A percentile compares a stretch with the other conserved stretches of the same genome.
Conservation (phyloP, 208 protist genomes). For the Phytomonas sp. region DNA sequence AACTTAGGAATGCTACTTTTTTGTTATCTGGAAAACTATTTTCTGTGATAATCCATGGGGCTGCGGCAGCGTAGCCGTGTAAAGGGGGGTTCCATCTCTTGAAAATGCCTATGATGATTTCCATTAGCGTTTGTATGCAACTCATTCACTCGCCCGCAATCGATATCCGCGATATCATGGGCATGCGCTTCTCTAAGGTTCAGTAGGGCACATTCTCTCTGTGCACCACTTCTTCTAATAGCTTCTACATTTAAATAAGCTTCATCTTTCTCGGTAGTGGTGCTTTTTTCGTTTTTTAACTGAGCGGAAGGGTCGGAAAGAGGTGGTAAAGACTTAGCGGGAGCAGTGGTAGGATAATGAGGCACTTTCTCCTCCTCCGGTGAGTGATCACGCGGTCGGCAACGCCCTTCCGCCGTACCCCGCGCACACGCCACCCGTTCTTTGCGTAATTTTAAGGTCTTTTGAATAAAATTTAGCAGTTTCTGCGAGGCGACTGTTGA, state of each 20-base stretch:
- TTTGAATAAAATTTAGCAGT: constrained; percentile 29
- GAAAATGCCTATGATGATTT: neutral
- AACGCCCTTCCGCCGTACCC: neutral
- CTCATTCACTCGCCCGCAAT: neutral
- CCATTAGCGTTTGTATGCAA: neutral
- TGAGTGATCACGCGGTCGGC: too few species aligned
- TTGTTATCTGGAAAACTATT: neutral
- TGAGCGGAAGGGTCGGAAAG: neutral
- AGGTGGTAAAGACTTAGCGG: neutral
- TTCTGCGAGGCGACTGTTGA: constrained; percentile 15
- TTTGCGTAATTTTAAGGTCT: constrained; percentile 15
- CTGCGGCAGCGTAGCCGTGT: neutral
- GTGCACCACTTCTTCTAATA: neutral
- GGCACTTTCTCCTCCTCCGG: neutral
- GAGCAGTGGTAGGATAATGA: too few species aligned
- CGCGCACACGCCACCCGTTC: constrained; percentile 27
- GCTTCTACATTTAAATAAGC: neutral
- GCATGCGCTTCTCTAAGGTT: neutral
- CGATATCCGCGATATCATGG: neutral
- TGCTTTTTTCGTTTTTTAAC: neutral
- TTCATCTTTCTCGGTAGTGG: neutral
- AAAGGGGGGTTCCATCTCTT: neutral
- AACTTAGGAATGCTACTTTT: too few species aligned
- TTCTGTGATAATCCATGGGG: neutral
- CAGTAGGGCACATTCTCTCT: neutral